These are phyloP conservation scores for Trichoderma hamatum DNA, from an alignment of 2,329 filamentous ascomycete genomes.

Conservation along the genomic window DNA sequence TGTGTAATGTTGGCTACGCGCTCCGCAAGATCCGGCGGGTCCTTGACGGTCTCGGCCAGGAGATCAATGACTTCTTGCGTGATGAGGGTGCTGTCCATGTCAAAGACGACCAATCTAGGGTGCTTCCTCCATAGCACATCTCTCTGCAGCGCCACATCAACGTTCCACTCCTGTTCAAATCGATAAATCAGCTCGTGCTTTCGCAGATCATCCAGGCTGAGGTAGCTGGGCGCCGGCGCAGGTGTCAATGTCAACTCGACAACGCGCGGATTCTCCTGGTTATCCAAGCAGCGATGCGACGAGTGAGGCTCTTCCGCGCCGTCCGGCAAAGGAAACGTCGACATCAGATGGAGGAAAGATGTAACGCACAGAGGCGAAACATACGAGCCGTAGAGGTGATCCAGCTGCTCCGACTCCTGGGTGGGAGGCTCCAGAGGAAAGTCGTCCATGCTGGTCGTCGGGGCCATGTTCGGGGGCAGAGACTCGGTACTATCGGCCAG, in stretches of 20 bases:
- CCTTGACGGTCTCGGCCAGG: conserved; percentile 75
- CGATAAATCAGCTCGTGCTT: conserved; percentile 81
- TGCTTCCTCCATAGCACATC: conserved; percentile 76
- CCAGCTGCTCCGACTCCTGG: conserved; percentile 58
- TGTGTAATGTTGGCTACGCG: conserved; percentile 87
- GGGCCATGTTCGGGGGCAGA: conserved; percentile 58
- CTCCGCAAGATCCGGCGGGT: conserved; percentile 72
- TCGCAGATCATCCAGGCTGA: conserved; percentile 69
- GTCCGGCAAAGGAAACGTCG: conserved; percentile 59
- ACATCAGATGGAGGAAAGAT: conserved; percentile 68
- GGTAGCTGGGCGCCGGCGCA: conserved; percentile 62
- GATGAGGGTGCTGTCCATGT: conserved; percentile 98
- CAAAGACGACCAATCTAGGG: conserved; percentile 88
- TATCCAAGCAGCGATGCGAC: conserved; percentile 67
- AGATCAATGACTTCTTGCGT: conserved; percentile 98
- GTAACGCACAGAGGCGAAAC: conserved; percentile 67
- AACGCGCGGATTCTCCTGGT: conserved; percentile 60
- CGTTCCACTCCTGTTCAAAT: conserved; percentile 87
- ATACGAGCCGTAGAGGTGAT: conserved; percentile 67
- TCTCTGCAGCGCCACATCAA: conserved; percentile 77
- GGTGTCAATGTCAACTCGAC: conserved; percentile 69
- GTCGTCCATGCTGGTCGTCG: conserved; percentile 59
- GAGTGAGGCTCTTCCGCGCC: conserved; percentile 59
- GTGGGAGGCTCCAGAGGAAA: conserved; percentile 64
- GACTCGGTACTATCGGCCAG: conserved; percentile 41